Evolutionary conservation across 345 rosid genomes (phyloP).

Genomic region (Eucalyptus decipiens): DNA sequence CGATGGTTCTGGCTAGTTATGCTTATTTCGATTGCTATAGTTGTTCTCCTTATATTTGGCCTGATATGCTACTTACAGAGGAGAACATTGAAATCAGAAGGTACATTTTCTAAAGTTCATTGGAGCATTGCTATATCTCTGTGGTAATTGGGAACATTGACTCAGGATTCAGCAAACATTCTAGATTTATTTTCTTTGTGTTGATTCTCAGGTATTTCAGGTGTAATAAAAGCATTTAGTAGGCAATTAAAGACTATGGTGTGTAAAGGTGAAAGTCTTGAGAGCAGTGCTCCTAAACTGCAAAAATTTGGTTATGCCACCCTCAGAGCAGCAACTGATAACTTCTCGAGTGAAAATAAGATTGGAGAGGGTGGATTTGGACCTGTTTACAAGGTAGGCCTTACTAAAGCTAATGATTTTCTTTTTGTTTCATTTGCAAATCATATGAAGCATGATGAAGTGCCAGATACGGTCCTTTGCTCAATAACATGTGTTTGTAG

Average conservation of each 20-base stretch:
- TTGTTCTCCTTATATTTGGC: not conserved
- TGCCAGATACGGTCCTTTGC: not conserved
- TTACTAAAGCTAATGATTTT: not conserved
- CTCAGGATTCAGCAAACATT: not conserved
- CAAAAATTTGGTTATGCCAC: constrained; percentile 7
- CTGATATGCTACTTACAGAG: not conserved
- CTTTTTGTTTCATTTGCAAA: not conserved
- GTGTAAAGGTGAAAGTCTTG: not conserved
- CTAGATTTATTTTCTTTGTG: not conserved
- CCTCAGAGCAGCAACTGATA: constrained; percentile 19
- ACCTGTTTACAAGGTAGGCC: constrained; percentile 29
- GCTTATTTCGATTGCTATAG: constrained; percentile 3
- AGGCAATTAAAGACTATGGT: not conserved
- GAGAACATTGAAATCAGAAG: constrained; percentile 2
- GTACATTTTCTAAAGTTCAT: not conserved
- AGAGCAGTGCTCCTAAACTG: not conserved
- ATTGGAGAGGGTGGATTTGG: constrained; percentile 39
- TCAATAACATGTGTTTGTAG: not conserved
- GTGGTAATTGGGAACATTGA: not conserved
- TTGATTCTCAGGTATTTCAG: not conserved
- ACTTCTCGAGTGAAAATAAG: constrained; percentile 17
- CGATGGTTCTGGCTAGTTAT: not conserved
- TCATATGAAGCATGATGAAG: not conserved
- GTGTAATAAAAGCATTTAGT: not conserved
- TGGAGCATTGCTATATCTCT: not conserved